Base-by-base conservation (phyloP, 2,329 filamentous ascomycete species). In the Apiospora marii region DNA sequence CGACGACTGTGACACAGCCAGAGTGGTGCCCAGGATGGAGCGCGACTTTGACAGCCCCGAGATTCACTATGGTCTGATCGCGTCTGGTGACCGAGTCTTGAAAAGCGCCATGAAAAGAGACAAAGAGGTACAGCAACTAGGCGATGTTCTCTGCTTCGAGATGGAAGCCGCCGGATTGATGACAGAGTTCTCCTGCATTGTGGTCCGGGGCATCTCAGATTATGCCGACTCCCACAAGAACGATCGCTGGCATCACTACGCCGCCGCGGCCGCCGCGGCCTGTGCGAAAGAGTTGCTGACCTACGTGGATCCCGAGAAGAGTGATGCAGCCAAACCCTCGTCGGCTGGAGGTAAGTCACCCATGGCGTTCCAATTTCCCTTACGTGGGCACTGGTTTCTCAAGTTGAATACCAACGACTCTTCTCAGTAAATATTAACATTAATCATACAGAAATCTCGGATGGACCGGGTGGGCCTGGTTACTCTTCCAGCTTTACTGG, bases 151-250 rank as follows among this genome's bases (percentile, higher is more conserved):
- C 1, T 76, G 73, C 27, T 72, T 76, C 49, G 73, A 75, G 68
- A 76, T 76, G 75, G 48, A 76, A 70, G 68, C 75, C 0, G 79
- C 79, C 4, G 81, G 80, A 7, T 34, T 81, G 8, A 78, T 78
- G 76, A 79, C 81, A 48, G 68, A 77, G 51, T 77, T 80, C 13
- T 79, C 76, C 0, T 79, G 75, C 27, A 73, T 80, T 1, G 77
- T 81, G 4, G 77, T 82, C 46, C 78, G 79, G 1, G 80, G 81
- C 1, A 79, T 82, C 41, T 80, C 78, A 46, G 76, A 81, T 53
- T 82, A 82, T 51, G 68, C 77, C 1, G 80, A 82, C 64, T 71
- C 76, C 5, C 77, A 80, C 41, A 79, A 78, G 70, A 76, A 77
- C 34, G 34, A 74, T 1, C 8, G 30, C 5, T 80, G 78, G 78